Conservation (phyloP, 2,329 filamentous ascomycete species). For the Pseudogymnoascus destructans region DNA sequence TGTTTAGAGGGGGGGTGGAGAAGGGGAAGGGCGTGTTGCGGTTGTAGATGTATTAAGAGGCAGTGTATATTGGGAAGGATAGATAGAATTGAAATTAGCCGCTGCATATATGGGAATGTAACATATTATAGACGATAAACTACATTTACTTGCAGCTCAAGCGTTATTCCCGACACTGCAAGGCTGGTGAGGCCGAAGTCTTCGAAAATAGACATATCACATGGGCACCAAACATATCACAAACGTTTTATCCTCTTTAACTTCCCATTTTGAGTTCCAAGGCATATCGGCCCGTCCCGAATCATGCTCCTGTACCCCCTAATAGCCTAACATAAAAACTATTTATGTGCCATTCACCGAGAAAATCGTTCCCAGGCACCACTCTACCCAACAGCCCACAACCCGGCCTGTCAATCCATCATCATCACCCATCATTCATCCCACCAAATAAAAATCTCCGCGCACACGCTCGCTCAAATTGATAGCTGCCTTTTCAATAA, state of each 20-base stretch:
- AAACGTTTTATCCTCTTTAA: background rate
- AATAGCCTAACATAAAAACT: background rate
- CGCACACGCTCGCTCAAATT: constrained; percentile 6
- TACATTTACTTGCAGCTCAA: background rate
- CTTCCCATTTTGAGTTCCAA: background rate
- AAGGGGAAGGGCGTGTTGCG: background rate
- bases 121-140: background rate
- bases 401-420: background rate
- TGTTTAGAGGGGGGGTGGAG: constrained; percentile 51
- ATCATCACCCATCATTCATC: background rate
- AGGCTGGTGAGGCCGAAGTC: background rate
- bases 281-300: background rate
- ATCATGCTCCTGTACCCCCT: background rate
- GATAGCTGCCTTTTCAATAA: background rate
- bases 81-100: background rate
- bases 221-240: background rate
- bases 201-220: background rate
- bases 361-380: background rate
- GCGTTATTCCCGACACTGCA: background rate
- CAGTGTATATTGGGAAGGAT: background rate
- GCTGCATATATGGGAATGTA: background rate
- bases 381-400: background rate
- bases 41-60: background rate
- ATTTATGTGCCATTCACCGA: background rate
- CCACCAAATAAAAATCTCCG: background rate